A percentile compares a stretch with the other conserved stretches of the same genome.
These are phyloP conservation scores for Trichoderma erinaceum DNA, from an alignment of 495 filamentous ascomycete species.

Conservation along the genomic window DNA sequence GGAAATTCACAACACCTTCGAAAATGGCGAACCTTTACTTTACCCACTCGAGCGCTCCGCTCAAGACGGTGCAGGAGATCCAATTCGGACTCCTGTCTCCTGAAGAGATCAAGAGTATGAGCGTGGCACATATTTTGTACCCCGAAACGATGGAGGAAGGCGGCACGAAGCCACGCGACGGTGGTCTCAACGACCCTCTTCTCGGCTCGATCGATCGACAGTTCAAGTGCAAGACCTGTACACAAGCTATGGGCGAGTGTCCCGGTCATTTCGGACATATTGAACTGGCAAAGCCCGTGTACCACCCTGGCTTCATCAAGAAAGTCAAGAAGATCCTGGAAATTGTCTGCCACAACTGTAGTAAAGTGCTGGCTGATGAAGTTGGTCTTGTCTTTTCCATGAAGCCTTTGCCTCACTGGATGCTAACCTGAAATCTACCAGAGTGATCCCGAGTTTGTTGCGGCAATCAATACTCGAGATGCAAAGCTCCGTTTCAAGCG, in stretches of 20 bases:
- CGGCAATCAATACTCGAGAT: slow-evolving; percentile 76
- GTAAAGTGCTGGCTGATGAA: slow-evolving; percentile 88
- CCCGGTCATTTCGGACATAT: slow-evolving; percentile 98
- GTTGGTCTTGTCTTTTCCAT: slow-evolving; percentile 62
- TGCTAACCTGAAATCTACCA: slow-evolving; percentile 60
- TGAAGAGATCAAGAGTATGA: slow-evolving; percentile 97
- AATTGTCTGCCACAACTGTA: slow-evolving; percentile 96
- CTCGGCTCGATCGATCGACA: slow-evolving; percentile 92
- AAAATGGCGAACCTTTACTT: slow-evolving; percentile 94
- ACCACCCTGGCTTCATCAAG: slow-evolving; percentile 90
- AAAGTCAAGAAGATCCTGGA: slow-evolving; percentile 98
- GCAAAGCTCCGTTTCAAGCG: slow-evolving; percentile 88
- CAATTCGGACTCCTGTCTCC: slow-evolving; percentile 96
- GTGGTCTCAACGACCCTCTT: slow-evolving; percentile 87
- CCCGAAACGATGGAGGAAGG: slow-evolving; percentile 99
- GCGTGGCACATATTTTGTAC: slow-evolving; percentile 85
- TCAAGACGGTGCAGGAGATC: slow-evolving; percentile 94
- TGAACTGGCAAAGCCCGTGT: slow-evolving; percentile 90
- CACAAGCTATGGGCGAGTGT: slow-evolving; percentile 89
- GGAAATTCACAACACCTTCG: slow-evolving; percentile 18
- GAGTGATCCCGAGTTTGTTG: slow-evolving; percentile 75
- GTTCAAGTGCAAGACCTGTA: slow-evolving; percentile 90
- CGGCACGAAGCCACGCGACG: slow-evolving; percentile 74
- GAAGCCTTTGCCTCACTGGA: slow-evolving; percentile 42
- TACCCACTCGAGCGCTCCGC: slow-evolving; percentile 84